Percentiles rank a stretch among this genome's conserved stretches.
These are phyloP conservation scores for Colletotrichum higginsianum DNA, from an alignment of 2,329 filamentous ascomycete species.

Conservation along the genomic window DNA sequence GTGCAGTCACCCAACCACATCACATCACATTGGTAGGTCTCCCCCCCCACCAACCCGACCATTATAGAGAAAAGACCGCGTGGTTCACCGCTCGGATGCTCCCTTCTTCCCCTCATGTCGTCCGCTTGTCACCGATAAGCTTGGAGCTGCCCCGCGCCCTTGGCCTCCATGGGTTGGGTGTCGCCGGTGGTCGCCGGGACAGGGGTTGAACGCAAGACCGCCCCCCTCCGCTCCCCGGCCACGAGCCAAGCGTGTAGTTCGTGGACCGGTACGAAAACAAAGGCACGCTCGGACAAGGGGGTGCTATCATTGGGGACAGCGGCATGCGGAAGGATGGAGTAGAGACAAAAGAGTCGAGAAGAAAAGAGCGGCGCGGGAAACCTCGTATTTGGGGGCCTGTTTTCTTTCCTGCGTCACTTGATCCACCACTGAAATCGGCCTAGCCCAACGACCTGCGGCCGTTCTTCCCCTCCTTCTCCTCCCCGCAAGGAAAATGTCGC, in stretches of 20 bases:
- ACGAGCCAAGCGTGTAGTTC: constrained; percentile 12
- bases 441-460: neutral
- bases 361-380: neutral
- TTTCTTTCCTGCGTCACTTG: neutral
- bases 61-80: neutral
- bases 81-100: neutral
- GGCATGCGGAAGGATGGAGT: neutral
- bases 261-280: neutral
- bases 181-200: neutral
- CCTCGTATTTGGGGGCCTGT: neutral
- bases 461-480: neutral
- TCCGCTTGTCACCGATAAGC: neutral
- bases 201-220: neutral
- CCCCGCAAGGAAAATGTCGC: no score
- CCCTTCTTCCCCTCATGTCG: neutral
- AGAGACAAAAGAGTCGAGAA: neutral
- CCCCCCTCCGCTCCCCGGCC: neutral
- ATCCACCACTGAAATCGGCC: neutral
- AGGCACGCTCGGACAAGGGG: neutral
- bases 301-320: neutral
- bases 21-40: no score
- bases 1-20: neutral
- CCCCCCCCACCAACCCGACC: no score
- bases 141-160: neutral
- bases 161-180: neutral